Evolutionary conservation across 2,329 filamentous ascomycete species (phyloP).

Genomic region (Tolypocladium endophyticum): DNA sequence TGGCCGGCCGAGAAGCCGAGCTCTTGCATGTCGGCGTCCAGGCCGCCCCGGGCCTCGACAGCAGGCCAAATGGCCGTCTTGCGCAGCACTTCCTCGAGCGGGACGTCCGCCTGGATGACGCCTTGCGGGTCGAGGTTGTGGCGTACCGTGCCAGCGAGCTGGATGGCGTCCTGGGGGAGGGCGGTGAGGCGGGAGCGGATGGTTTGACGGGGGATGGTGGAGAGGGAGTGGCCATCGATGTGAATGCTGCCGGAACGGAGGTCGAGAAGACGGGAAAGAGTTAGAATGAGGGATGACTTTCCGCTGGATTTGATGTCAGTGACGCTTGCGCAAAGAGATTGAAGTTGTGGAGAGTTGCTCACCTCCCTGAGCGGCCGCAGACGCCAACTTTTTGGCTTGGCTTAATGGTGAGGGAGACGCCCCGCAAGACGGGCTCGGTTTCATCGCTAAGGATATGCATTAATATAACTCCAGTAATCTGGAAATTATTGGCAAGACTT

Average conservation of each 20-base stretch:
- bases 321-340: not conserved
- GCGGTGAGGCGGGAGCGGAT: slow-evolving; percentile 32
- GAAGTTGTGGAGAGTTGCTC: not conserved
- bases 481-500: not conserved
- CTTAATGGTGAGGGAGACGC: slow-evolving; percentile 10
- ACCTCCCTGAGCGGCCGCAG: slow-evolving; percentile 36
- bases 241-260: slow-evolving; percentile 23
- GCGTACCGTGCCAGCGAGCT: slow-evolving; percentile 32
- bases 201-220: slow-evolving; percentile 26
- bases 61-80: slow-evolving; percentile 30
- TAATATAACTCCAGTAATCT: not conserved
- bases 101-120: slow-evolving; percentile 19
- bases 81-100: slow-evolving; percentile 27
- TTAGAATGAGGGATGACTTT: slow-evolving; percentile 36
- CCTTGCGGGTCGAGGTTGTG: slow-evolving; percentile 34
- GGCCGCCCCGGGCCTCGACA: slow-evolving; percentile 14
- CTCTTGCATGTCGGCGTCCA: slow-evolving; percentile 18
- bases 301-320: slow-evolving; percentile 23
- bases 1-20: slow-evolving; percentile 31
- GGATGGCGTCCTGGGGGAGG: slow-evolving; percentile 38
- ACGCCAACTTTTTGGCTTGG: slow-evolving; percentile 37
- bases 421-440: slow-evolving; percentile 4
- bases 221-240: slow-evolving; percentile 32
- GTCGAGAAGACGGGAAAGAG: slow-evolving; percentile 38
- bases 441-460: slow-evolving; percentile 4